Evolutionary conservation across 176 grass and related monocot genomes (phyloP).

Genomic region (Triticum monococcum): DNA sequence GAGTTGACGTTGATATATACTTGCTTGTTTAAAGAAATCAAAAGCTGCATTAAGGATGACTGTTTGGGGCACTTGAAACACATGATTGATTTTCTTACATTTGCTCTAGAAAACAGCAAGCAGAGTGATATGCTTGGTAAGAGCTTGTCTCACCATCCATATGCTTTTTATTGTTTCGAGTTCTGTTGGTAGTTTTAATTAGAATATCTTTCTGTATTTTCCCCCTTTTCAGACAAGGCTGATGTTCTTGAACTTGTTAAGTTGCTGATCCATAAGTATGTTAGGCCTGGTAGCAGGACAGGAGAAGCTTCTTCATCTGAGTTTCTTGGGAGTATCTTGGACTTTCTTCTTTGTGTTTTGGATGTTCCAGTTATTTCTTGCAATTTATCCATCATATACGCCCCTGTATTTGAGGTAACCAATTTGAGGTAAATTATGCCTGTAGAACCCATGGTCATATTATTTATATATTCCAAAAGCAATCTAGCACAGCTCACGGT

Average conservation of each 20-base stretch:
- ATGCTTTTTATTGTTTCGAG: background rate
- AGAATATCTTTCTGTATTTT: slow-evolving; percentile 13
- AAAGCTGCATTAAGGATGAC: slow-evolving; percentile 43
- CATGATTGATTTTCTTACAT: slow-evolving; percentile 66
- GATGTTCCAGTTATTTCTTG: slow-evolving; percentile 62
- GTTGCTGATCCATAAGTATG: slow-evolving; percentile 56
- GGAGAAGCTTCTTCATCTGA: slow-evolving; percentile 37
- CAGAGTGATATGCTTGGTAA: slow-evolving; percentile 52
- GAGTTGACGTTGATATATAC: slow-evolving; percentile 64
- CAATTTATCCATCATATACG: slow-evolving; percentile 61
- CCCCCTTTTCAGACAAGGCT: slow-evolving; percentile 51
- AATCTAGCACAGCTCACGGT: background rate
- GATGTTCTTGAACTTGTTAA: slow-evolving; percentile 53
- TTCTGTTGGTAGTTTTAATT: slow-evolving; percentile 30
- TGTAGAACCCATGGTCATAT: background rate
- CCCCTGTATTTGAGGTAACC: slow-evolving; percentile 63
- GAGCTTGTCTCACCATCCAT: slow-evolving; percentile 19
- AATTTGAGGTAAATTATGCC: slow-evolving; percentile 51
- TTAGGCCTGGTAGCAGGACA: slow-evolving; percentile 35
- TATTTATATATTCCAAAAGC: background rate
- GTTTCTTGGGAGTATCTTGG: slow-evolving; percentile 65
- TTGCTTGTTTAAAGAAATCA: slow-evolving; percentile 71
- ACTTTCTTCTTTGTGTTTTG: slow-evolving; percentile 70
- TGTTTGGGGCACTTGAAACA: slow-evolving; percentile 67
- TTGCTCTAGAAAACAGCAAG: slow-evolving; percentile 53